These are phyloP conservation scores for Epithele typhae DNA, from an alignment of 768 basidiomycete genomes.

Conservation along the genomic window DNA sequence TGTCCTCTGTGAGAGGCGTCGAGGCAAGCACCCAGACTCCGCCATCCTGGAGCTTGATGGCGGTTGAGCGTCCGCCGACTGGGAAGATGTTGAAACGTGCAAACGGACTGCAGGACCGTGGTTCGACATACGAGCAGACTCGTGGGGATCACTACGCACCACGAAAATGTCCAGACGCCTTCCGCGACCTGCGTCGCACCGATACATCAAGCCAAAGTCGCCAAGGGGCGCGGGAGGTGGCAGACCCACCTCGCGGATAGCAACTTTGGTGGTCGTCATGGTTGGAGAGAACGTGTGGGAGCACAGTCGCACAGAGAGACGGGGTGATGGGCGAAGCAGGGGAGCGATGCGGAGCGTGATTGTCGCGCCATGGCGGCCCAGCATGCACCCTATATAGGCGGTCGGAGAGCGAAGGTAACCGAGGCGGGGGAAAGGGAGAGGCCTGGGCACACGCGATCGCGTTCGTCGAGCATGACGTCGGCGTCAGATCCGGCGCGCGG, in stretches of 20 bases:
- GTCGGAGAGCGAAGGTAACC: too few species aligned
- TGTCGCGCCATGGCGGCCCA: too few species aligned
- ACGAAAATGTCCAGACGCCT: constrained; percentile 63
- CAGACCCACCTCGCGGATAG: background rate
- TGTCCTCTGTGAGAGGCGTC: constrained; percentile 62
- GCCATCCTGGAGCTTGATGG: constrained; percentile 61
- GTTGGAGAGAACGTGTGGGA: background rate
- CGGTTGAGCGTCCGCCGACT: constrained; percentile 81
- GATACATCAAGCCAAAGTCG: background rate
- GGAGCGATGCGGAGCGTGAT: too few species aligned
- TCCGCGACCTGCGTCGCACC: constrained; percentile 32
- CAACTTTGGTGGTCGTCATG: background rate
- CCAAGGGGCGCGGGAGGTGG: background rate
- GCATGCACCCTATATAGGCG: too few species aligned
- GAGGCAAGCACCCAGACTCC: constrained; percentile 84
- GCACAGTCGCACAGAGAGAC: background rate
- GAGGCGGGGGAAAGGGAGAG: too few species aligned
- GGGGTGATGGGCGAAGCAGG: too few species aligned
- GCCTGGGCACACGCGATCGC: too few species aligned
- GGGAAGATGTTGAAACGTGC: constrained; percentile 62
- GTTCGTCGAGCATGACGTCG: too few species aligned
- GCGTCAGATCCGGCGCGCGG: too few species aligned
- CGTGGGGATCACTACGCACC: constrained; percentile 31
- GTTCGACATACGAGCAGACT: background rate
- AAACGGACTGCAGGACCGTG: constrained; percentile 51